Percentiles rank a stretch among this genome's conserved stretches.
phyloP scores from a whole-genome alignment of 1,284 basidiomycete genomes.

The Melampsora larici-populina region DNA sequence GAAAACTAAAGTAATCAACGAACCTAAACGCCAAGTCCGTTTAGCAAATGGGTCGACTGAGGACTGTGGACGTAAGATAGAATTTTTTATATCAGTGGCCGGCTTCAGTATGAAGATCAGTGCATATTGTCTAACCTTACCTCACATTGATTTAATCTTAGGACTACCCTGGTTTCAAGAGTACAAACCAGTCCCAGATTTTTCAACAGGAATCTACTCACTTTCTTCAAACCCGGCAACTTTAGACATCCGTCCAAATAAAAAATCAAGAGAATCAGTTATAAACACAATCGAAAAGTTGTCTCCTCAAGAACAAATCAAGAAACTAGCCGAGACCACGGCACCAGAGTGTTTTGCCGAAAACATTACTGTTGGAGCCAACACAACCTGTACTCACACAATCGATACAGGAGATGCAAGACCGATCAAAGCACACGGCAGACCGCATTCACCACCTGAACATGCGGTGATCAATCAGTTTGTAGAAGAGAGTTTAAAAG shows the following conservation, averaged over 20 bases:
- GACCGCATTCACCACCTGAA: slow-evolving; percentile 4
- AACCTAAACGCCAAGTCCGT: too few species aligned
- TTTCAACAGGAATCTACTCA: background rate
- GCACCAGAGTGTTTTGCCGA: background rate
- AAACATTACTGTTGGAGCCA: background rate
- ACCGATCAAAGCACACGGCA: background rate
- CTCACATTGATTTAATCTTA: slow-evolving; percentile 9
- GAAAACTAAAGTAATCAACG: too few species aligned
- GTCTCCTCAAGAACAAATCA: background rate
- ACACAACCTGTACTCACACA: background rate
- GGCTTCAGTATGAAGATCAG: background rate
- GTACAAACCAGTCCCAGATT: background rate
- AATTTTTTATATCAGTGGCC: too few species aligned
- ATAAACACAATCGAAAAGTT: background rate
- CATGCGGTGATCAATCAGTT: background rate
- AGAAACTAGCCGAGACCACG: background rate
- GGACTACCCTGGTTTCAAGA: background rate
- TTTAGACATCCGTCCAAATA: background rate
- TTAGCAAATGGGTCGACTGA: too few species aligned
- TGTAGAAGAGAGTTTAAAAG: background rate
- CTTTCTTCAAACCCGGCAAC: background rate
- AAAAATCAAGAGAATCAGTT: background rate
- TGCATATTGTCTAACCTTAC: background rate
- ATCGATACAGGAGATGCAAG: background rate
- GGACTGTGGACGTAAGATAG: too few species aligned